Conservation (phyloP, 176 grass and related monocot species). For the Triticum dicoccoides region DNA sequence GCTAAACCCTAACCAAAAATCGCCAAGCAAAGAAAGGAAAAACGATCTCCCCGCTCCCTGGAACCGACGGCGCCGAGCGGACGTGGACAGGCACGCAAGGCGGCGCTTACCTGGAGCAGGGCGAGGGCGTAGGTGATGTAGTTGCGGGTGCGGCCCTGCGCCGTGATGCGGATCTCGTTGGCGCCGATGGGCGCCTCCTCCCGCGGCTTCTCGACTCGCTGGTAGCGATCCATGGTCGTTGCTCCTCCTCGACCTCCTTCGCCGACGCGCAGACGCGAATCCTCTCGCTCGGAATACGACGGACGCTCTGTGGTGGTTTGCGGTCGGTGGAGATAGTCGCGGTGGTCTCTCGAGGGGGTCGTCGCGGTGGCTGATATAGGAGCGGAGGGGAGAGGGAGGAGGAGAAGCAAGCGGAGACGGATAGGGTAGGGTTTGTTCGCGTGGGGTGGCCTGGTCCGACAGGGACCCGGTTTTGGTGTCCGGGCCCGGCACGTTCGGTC, state of each 20-base stretch:
- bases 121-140: conserved; percentile 67
- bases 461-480: conserved; percentile 18
- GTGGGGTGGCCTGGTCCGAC: conserved; percentile 17
- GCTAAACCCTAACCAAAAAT: conserved; percentile 20
- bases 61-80: neutral
- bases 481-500: conserved; percentile 4
- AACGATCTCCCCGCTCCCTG: neutral
- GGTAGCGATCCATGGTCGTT: conserved; percentile 61
- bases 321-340: neutral
- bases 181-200: conserved; percentile 48
- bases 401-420: neutral
- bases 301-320: neutral
- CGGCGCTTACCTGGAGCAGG: conserved; percentile 46
- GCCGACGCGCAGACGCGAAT: neutral
- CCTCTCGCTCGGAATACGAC: neutral
- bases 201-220: conserved; percentile 65
- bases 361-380: conserved; percentile 2
- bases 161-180: conserved; percentile 73
- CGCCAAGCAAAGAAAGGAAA: neutral
- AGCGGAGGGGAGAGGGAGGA: neutral
- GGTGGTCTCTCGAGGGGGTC: conserved; percentile 19
- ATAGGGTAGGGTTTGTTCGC: conserved; percentile 28
- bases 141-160: conserved; percentile 61
- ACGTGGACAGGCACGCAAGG: no score
- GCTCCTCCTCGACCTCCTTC: neutral